A percentile compares a stretch with the other conserved stretches of the same genome.
Evolutionary conservation across 768 basidiomycete genomes (phyloP).

Genomic region (Russula abietina): DNA sequence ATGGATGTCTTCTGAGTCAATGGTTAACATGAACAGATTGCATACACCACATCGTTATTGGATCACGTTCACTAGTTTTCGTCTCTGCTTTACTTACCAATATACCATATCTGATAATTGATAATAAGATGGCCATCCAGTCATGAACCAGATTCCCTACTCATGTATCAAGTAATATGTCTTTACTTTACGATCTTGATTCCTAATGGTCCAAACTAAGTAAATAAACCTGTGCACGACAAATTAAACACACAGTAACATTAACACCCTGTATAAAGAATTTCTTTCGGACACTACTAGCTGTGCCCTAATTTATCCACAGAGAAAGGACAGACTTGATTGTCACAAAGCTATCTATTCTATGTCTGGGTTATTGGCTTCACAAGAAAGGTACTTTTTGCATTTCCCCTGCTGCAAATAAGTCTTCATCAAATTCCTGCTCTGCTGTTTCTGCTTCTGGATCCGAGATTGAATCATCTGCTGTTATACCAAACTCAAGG

Average conservation of each 20-base stretch:
- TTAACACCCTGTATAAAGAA: too few relatives aligned
- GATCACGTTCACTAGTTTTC: conserved; percentile 1
- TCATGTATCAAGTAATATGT: too few relatives aligned
- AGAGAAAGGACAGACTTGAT: too few relatives aligned
- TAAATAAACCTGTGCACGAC: too few relatives aligned
- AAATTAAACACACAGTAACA: too few relatives aligned
- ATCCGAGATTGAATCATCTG: conserved; percentile 35
- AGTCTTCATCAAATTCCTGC: conserved; percentile 72
- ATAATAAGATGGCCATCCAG: too few relatives aligned
- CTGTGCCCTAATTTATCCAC: too few relatives aligned
- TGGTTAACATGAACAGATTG: not conserved
- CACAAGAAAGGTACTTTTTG: conserved; percentile 65
- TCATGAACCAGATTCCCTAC: too few relatives aligned
- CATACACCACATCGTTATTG: conserved; percentile 13
- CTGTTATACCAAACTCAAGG: conserved; percentile 32
- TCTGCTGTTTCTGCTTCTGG: conserved; percentile 62
- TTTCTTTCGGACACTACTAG: too few relatives aligned
- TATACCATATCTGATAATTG: conserved; percentile 12
- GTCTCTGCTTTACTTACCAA: conserved; percentile 7
- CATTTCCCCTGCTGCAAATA: conserved; percentile 79
- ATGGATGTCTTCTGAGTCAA: conserved; percentile 62
- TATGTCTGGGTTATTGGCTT: conserved; percentile 3
- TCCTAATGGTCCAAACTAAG: too few relatives aligned
- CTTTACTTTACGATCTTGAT: too few relatives aligned
- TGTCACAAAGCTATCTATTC: not conserved